Evolutionary conservation across 495 filamentous ascomycete species (phyloP), one percentile per base, ranked within the genome.

Genomic region (Neurospora sp.): DNA sequence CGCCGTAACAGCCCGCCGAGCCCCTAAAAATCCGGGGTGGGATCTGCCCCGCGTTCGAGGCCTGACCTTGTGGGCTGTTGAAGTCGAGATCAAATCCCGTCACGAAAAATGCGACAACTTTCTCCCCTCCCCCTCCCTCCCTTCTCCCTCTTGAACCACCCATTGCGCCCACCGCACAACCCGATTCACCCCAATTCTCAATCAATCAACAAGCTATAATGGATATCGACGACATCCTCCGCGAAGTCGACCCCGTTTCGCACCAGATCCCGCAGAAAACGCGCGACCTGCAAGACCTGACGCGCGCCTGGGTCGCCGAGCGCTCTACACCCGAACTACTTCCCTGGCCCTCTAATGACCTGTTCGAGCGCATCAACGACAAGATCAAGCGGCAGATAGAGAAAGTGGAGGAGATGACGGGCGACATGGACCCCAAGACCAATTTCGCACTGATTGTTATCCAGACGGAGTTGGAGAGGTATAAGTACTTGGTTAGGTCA

Each of bases 391-490:
- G 70, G 39, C 84, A 92, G 85, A 92, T 92, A 79, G 87, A 90
- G 82, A 85, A 86, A 75, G 88, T 93, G 73, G 91, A 93, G 85
- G 88, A 90, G 73, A 87, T 93, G 82, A 93, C 91, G 45, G 91
- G 89, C 72, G 88, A 90, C 75, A 87, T 94, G 85, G 93, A 96
- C 77, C 90, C 94, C 12, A 94, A 90, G 76, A 89, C 92, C 71
- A 97, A 96, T 81, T 96, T 99, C 79, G 88, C 87, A 74, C 90
- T 98, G 75, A 96, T 98, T 68, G 91, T 99, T 74, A 89, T 98
- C 71, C 96, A 99, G 84, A 98, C 96, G 37, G 96, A 99, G 84
- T 89, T 98, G 69, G 92, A 97, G 80, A 86, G 96, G 45, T 95
- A 91, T 81, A 97, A 97, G 84, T 98, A 91, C 78, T 85, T 98